Conservation (phyloP, 305 asterid genomes). For the Fraxinus dipetala region DNA sequence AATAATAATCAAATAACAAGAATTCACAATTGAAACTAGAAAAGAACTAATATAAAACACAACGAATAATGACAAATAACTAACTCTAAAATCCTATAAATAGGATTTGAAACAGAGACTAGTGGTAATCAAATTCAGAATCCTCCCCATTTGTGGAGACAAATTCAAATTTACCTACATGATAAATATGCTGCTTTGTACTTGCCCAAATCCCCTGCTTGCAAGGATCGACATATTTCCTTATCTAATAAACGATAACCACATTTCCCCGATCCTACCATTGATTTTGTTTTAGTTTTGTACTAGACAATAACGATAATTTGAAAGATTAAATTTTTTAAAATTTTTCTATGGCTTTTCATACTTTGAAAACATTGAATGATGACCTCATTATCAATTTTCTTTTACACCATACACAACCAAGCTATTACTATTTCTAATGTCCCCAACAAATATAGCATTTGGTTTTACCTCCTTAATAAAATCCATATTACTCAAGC, state of each 20-base stretch:
- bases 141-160: neutral
- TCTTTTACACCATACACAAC: neutral
- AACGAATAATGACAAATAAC: neutral
- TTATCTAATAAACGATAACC: neutral
- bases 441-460: neutral
- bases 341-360: neutral
- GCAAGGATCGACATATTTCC: neutral
- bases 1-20: neutral
- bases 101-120: neutral
- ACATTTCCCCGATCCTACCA: no score
- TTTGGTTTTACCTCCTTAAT: neutral
- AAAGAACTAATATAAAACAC: no score
- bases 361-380: neutral
- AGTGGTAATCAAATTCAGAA: no score
- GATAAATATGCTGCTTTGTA: neutral
- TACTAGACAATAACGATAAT: neutral
- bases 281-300: no score
- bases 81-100: no score
- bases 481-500: no score
- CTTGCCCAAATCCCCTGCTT: neutral
- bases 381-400: neutral
- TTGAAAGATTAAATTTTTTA: neutral
- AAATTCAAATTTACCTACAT: neutral
- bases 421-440: neutral
- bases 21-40: neutral